Base-by-base conservation (phyloP, 2,329 filamentous ascomycete species). In the Pestalotiopsis sp. region DNA sequence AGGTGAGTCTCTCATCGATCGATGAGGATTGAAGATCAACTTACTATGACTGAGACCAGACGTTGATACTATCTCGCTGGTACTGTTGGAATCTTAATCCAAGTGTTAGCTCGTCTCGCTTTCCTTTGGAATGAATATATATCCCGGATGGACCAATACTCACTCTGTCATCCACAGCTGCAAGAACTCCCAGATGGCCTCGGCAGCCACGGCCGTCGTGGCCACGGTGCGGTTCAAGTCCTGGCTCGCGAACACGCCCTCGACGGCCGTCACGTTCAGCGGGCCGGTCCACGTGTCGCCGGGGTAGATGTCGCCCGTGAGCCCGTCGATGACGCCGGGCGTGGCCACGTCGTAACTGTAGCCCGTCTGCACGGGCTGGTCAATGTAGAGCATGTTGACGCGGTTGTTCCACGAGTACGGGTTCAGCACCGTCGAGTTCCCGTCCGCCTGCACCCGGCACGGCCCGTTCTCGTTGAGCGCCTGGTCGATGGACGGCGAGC, bases 361-460 rank as follows among this genome's bases (percentile, higher is more conserved):
- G 11, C 76, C 76, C 1, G 74, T 73, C 62, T 74, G 76, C 68
- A 75, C 72, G 0, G 76, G 90, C 77, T 92, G 86, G 74, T 92
- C 90, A 70, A 92, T 88, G 76, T 89, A 91, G 7, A 92, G 84
- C 83, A 91, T 86, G 69, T 91, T 91, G 69, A 84, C 86, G 17
- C 85, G 82, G 72, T 88, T 88, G 72, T 86, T 87, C 86, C 87
- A 90, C 2, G 86, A 86, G 80, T 86, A 90, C 0, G 86, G 86
- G 69, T 90, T 90, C 27, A 81, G 69, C 20, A 73, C 74, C 0
- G 82, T 84, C n/a, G 76, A 78, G 74, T 87, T 86, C 60, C 83
- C 85, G 49, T 87, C 84, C 57, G 79, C 77, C 58, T 86, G 84
- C 38, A 90, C 80, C 11, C 76, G 76, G 74, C 88, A 91, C 59